phyloP scores from a whole-genome alignment of 805 yeast genomes.

The Candida oleophila region DNA sequence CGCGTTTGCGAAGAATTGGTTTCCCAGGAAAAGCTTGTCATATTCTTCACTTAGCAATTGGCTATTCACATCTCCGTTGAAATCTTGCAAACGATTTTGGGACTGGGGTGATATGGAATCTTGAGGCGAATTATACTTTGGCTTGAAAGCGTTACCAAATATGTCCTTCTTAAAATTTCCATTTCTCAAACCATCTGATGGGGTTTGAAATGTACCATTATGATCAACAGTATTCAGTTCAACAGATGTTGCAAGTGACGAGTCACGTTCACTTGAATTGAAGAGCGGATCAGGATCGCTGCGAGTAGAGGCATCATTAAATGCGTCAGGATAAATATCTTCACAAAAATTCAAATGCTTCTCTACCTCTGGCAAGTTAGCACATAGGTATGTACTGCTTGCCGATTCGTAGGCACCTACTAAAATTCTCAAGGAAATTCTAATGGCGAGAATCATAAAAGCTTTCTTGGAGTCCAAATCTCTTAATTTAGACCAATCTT shows the following conservation, averaged over 20 bases:
- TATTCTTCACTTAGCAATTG: background rate
- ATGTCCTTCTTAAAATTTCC: background rate
- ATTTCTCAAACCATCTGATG: background rate
- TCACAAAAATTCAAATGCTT: conserved; percentile 18
- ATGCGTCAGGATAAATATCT: conserved; percentile 15
- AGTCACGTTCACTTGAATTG: background rate
- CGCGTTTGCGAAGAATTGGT: background rate
- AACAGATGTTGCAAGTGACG: background rate
- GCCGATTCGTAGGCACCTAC: conserved; percentile 16
- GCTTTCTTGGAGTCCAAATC: conserved; percentile 4
- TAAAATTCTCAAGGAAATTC: conserved; percentile 23
- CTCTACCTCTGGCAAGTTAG: conserved; percentile 14
- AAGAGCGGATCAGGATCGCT: background rate
- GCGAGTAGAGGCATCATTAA: conserved; percentile 1
- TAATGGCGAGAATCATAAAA: conserved; percentile 17
- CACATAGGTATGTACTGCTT: conserved; percentile 12
- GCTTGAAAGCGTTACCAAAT: background rate
- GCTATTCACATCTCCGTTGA: background rate
- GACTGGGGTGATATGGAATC: background rate
- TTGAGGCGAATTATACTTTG: background rate
- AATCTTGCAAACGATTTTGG: background rate
- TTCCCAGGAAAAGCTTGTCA: background rate
- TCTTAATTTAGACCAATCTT: conserved; percentile 6
- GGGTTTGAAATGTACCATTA: no score
- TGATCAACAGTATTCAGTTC: no score